phyloP scores from a whole-genome alignment of 106 monocot genomes.

The Amphibolis antarctica region DNA sequence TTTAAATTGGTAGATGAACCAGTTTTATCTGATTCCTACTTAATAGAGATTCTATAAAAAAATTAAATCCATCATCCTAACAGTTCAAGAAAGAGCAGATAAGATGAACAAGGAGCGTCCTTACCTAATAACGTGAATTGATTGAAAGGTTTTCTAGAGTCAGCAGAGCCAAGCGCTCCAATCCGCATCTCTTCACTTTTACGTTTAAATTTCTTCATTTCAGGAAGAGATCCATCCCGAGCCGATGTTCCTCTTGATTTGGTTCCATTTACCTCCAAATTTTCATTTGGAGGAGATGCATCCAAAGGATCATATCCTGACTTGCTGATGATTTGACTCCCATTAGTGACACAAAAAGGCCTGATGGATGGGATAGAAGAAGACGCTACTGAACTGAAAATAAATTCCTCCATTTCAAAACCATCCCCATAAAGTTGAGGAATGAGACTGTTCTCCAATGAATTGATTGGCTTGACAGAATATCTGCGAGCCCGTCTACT shows the following conservation, averaged over 20 bases:
- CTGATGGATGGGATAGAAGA: slow-evolving; percentile 9
- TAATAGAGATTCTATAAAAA: no score
- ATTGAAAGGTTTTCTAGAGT: neutral
- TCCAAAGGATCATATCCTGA: slow-evolving; percentile 17
- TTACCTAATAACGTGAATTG: neutral
- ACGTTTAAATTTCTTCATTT: slow-evolving; percentile 18
- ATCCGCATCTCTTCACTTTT: slow-evolving; percentile 14
- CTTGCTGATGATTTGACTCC: slow-evolving; percentile 34
- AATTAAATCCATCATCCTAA: no score
- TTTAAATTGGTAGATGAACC: no score
- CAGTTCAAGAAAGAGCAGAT: no score
- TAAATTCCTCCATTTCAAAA: slow-evolving; percentile 43
- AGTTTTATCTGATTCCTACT: no score
- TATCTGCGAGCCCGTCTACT: slow-evolving; percentile 22
- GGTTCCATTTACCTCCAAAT: neutral
- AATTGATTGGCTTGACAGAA: slow-evolving; percentile 31
- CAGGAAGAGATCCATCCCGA: slow-evolving; percentile 17
- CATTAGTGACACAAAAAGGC: slow-evolving; percentile 38
- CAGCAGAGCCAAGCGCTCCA: neutral
- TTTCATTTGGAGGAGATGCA: slow-evolving; percentile 1
- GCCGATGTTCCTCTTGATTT: slow-evolving; percentile 5
- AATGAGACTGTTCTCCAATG: slow-evolving; percentile 32
- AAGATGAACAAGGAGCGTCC: neutral
- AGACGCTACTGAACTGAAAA: slow-evolving; percentile 22
- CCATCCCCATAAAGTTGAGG: slow-evolving; percentile 36